Percentiles rank a stretch among this genome's conserved stretches.
These are phyloP conservation scores for Basipetospora chlamydospora DNA, from an alignment of 2,329 filamentous ascomycete genomes.

Conservation along the genomic window DNA sequence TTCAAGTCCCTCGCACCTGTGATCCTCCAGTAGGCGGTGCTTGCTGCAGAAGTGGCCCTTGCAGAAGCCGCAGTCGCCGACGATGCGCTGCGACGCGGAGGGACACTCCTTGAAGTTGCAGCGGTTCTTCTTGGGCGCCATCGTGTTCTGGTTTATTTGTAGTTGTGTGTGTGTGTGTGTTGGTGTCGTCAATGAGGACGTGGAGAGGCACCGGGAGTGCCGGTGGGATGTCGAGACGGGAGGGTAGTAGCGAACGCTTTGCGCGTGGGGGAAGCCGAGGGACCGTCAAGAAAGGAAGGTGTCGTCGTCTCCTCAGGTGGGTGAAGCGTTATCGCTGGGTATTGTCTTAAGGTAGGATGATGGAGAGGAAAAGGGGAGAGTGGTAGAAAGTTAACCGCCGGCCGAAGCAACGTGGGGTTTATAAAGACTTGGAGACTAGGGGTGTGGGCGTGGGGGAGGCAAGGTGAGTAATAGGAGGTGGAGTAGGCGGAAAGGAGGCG, in stretches of 20 bases:
- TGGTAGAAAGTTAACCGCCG: too few relatives aligned
- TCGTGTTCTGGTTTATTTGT: too few relatives aligned
- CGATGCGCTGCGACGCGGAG: conserved; percentile 76
- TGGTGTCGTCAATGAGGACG: too few relatives aligned
- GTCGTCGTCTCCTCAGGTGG: too few relatives aligned
- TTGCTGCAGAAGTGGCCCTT: conserved; percentile 87
- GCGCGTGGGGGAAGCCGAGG: too few relatives aligned
- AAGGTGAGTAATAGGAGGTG: neutral
- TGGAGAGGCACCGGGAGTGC: conserved; percentile 3
- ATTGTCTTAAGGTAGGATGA: too few relatives aligned
- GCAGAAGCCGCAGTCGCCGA: conserved; percentile 94
- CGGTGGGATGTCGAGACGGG: neutral
- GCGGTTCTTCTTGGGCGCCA: conserved; percentile 64
- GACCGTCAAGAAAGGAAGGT: too few relatives aligned
- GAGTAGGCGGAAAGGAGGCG: neutral
- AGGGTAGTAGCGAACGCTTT: too few relatives aligned
- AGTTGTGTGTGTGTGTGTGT: conserved; percentile 1
- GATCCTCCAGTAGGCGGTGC: conserved; percentile 85
- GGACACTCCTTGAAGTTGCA: conserved; percentile 87
- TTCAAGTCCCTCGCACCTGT: conserved; percentile 84
- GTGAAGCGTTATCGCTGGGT: too few relatives aligned
- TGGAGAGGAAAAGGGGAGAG: too few relatives aligned
- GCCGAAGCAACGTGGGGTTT: conserved; percentile 1
- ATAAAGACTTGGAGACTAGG: neutral
- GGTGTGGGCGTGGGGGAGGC: neutral